Percentiles rank a stretch among this genome's conserved stretches.
Conservation (phyloP, 2,329 filamentous ascomycete species). For the Fusarium foetens region DNA sequence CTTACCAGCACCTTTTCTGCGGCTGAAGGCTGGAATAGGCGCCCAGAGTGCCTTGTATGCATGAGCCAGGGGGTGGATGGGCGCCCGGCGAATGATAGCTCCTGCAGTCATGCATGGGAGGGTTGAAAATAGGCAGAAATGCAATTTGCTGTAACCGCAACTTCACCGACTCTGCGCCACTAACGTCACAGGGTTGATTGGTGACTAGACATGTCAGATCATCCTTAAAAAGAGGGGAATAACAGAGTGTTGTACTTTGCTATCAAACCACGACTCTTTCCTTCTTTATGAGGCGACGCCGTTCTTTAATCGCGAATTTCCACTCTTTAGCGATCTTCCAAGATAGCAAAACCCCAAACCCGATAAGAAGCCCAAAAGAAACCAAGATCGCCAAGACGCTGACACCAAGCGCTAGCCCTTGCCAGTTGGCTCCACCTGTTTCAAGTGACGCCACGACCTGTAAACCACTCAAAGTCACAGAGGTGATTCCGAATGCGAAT, state of each 20-base stretch:
- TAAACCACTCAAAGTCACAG: background rate
- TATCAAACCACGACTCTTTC: background rate
- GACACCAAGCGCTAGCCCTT: background rate
- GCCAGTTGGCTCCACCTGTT: background rate
- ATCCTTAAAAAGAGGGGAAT: no score
- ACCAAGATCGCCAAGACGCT: background rate
- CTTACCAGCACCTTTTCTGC: background rate
- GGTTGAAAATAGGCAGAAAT: background rate
- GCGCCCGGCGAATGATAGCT: background rate
- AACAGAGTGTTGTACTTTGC: background rate
- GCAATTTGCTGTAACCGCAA: no score
- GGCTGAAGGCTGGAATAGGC: background rate
- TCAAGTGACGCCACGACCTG: slow-evolving; percentile 2
- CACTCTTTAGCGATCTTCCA: background rate
- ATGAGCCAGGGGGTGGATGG: background rate
- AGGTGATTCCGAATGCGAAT: background rate
- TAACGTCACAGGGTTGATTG: background rate
- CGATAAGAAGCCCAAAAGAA: background rate
- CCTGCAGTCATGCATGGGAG: background rate
- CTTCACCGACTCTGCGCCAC: background rate
- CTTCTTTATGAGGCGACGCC: background rate
- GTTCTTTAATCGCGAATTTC: background rate
- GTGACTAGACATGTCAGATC: background rate
- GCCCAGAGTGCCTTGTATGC: background rate
- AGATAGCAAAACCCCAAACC: background rate